A percentile compares a stretch with the other conserved stretches of the same genome.
Evolutionary conservation across 768 basidiomycete species (phyloP).

Genomic region (Dendrothele bispora): DNA sequence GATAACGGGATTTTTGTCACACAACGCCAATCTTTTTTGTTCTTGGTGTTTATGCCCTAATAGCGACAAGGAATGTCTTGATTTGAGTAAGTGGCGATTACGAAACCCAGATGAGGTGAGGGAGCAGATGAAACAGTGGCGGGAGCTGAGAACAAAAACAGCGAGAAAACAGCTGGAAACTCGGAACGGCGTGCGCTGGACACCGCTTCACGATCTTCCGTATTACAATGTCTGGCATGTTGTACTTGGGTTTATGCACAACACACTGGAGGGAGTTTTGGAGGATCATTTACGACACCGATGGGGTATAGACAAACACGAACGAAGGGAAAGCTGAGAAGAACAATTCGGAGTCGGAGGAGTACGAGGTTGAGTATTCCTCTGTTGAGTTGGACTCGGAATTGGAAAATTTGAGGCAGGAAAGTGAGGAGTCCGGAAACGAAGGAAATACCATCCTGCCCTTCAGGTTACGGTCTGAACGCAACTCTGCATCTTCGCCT

Average conservation of each 20-base stretch:
- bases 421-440: too few species aligned
- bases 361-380: too few species aligned
- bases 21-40: constrained; percentile 16
- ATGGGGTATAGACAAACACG: constrained; percentile 19
- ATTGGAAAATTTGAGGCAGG: too few species aligned
- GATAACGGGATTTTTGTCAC: constrained; percentile 14
- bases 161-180: neutral
- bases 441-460: neutral
- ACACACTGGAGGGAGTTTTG: constrained; percentile 15
- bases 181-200: constrained; percentile 15
- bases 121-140: constrained; percentile 13
- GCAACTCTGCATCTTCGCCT: neutral
- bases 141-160: constrained; percentile 8
- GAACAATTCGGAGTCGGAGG: constrained; percentile 1
- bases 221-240: constrained; percentile 16
- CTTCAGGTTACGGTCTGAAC: neutral
- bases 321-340: constrained; percentile 1
- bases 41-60: constrained; percentile 13
- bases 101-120: constrained; percentile 9
- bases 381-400: too few species aligned
- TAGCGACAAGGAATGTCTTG: constrained; percentile 12
- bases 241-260: constrained; percentile 20
- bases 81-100: constrained; percentile 13
- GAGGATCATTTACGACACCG: constrained; percentile 9
- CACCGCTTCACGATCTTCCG: constrained; percentile 13